Percentiles rank a stretch among this genome's conserved stretches.
Evolutionary conservation across 345 rosid species (phyloP).

Genomic region (Geranium brycei): DNA sequence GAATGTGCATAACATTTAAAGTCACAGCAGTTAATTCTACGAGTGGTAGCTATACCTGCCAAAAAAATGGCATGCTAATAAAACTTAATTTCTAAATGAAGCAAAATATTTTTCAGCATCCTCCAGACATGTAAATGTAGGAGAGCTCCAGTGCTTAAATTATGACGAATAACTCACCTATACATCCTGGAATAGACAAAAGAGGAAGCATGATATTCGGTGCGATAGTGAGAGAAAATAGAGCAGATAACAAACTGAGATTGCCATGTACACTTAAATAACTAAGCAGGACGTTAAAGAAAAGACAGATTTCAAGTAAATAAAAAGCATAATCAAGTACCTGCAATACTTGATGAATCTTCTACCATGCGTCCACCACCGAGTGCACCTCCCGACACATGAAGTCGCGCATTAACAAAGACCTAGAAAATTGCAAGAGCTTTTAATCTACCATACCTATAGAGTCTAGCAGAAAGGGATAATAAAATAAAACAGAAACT

Average conservation of each 20-base stretch:
- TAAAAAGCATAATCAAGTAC: constrained; percentile 21
- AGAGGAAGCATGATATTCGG: not conserved
- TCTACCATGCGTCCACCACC: constrained; percentile 99
- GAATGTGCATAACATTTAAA: too few relatives aligned
- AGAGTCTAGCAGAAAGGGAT: not conserved
- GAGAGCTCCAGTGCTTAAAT: too few relatives aligned
- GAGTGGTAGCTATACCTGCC: too few relatives aligned
- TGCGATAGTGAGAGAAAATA: not conserved
- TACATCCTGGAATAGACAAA: too few relatives aligned
- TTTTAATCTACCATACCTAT: not conserved
- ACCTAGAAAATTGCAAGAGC: constrained; percentile 34
- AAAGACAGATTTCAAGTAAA: too few relatives aligned
- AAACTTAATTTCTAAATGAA: too few relatives aligned
- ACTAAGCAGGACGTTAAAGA: not conserved
- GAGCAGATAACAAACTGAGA: not conserved
- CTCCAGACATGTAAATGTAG: too few relatives aligned
- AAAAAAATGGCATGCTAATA: too few relatives aligned
- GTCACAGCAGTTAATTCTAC: too few relatives aligned
- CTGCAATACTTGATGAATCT: constrained; percentile 96
- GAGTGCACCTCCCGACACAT: constrained; percentile 99
- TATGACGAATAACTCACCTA: too few relatives aligned
- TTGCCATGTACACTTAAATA: not conserved
- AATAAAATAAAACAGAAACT: constrained; percentile 19
- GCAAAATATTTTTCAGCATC: too few relatives aligned
- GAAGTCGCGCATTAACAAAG: constrained; percentile 96